phyloP scores from a whole-genome alignment of 441 rosid species.

The Viola pubescens region DNA sequence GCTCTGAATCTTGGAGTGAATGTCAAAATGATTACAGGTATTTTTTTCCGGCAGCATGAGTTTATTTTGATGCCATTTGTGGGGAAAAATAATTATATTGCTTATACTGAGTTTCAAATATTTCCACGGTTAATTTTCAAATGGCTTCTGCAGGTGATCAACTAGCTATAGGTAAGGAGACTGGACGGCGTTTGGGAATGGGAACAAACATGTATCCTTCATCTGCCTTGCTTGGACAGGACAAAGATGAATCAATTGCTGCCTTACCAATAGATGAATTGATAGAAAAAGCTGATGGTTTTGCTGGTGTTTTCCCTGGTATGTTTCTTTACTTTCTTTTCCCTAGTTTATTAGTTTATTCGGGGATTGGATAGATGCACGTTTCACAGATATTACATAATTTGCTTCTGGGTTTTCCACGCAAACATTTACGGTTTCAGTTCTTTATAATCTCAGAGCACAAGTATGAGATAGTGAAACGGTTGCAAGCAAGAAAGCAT shows the following conservation, averaged over 20 bases:
- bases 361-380: slow-evolving; percentile 1
- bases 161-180: slow-evolving; percentile 91
- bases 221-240: slow-evolving; percentile 81
- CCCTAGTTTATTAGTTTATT: neutral
- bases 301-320: slow-evolving; percentile 99
- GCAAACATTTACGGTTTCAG: neutral
- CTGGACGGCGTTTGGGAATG: slow-evolving; percentile 96
- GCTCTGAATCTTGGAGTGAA: slow-evolving; percentile 93
- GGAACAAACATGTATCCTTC: slow-evolving; percentile 99
- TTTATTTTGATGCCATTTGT: neutral
- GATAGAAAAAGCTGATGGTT: slow-evolving; percentile 98
- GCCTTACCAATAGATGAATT: slow-evolving; percentile 85
- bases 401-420: slow-evolving; percentile 4
- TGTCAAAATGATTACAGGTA: slow-evolving; percentile 97
- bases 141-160: slow-evolving; percentile 63
- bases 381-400: neutral
- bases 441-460: slow-evolving; percentile 50
- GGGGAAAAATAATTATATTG: neutral
- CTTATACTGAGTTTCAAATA: slow-evolving; percentile 10
- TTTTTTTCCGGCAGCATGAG: neutral
- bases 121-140: no score
- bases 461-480: slow-evolving; percentile 90
- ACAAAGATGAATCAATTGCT: slow-evolving; percentile 77
- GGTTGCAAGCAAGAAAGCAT: slow-evolving; percentile 92
- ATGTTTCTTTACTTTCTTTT: slow-evolving; percentile 13